Evolutionary conservation across 176 grass and related monocot genomes (phyloP).

Genomic region (Echinochloa phyllopogon): DNA sequence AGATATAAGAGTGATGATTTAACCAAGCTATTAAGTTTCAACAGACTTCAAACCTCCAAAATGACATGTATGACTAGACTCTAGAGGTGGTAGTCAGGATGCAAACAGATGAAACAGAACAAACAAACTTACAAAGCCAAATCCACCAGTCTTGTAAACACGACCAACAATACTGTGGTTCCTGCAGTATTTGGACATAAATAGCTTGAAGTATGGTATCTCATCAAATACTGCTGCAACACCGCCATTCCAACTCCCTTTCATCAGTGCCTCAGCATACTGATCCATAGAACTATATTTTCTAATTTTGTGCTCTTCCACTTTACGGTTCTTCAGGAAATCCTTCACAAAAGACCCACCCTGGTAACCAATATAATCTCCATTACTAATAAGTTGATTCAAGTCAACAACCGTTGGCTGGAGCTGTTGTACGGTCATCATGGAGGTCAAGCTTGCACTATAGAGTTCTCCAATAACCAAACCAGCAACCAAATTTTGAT

Average conservation of each 20-base stretch:
- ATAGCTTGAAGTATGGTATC: conserved; percentile 56
- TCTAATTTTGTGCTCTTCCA: conserved; percentile 29
- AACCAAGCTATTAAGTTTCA: neutral
- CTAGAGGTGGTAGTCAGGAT: neutral
- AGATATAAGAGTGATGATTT: neutral
- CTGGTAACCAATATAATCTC: conserved; percentile 50
- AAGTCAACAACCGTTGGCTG: conserved; percentile 39
- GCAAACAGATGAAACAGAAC: neutral
- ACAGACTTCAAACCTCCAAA: neutral
- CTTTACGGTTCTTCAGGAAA: conserved; percentile 25
- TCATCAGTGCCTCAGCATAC: conserved; percentile 49
- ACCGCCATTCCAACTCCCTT: conserved; percentile 27
- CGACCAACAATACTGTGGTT: conserved; percentile 49
- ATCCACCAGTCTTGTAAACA: conserved; percentile 48
- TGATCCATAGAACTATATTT: conserved; percentile 30
- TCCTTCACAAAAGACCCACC: conserved; percentile 45
- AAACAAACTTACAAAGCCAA: conserved; percentile 52
- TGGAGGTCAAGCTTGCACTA: conserved; percentile 58
- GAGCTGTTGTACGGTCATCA: conserved; percentile 43
- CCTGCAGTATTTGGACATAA: conserved; percentile 40
- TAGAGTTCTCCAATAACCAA: conserved; percentile 50
- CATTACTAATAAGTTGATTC: conserved; percentile 39
- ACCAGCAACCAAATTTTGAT: conserved; percentile 49
- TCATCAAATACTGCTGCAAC: conserved; percentile 59
- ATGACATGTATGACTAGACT: neutral